Evolutionary conservation across 306 rosid species (phyloP), one percentile per base, ranked within the genome.

Genomic region (Pueraria montana): DNA sequence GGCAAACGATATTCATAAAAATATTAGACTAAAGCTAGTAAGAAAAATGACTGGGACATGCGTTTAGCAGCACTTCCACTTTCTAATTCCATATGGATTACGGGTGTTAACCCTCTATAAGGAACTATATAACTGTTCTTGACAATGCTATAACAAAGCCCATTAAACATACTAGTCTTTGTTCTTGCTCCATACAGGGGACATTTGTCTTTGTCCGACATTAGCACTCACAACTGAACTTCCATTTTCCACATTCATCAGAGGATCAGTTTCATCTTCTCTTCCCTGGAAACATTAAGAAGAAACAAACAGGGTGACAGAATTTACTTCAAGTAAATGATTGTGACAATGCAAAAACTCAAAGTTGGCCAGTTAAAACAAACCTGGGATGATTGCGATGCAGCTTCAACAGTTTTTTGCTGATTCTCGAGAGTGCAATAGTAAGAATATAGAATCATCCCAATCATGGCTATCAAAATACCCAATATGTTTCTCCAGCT

Each of bases 401-500:
- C 70, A 72, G 86, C 84, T 79, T 95, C 98, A 65, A 85, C 69
- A 12, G 89, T 59, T 68, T 92, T 93, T 80, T 92, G 94, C 89
- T 91, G 98, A 88, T 87, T 89, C 87, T 95, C 99, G 11, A 42
- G 89, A 72, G 89, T 72, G 86, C 93, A 95, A 64, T 71, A 87
- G 84, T 92, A 93, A 50, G 99, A 95, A 86, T 95, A 95, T 2
- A 93, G 82, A 83, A 95, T 80, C 99, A 95, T 95, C 76, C 99
- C 99, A 56, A 89, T 59, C 82, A 95, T 71, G 80, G 99, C 99
- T 74, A 95, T 62, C 59, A 87, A 8, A 76, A 95, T 95, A 36
- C 99, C 99, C 52, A 93, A 68, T 74, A 95, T 92, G 88, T 95
- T 95, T 85, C 92, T 90, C 99, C 98, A 95, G 87, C 91, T 88